Base-by-base conservation (phyloP, 805 yeast species). In the Candida tibetensis region DNA sequence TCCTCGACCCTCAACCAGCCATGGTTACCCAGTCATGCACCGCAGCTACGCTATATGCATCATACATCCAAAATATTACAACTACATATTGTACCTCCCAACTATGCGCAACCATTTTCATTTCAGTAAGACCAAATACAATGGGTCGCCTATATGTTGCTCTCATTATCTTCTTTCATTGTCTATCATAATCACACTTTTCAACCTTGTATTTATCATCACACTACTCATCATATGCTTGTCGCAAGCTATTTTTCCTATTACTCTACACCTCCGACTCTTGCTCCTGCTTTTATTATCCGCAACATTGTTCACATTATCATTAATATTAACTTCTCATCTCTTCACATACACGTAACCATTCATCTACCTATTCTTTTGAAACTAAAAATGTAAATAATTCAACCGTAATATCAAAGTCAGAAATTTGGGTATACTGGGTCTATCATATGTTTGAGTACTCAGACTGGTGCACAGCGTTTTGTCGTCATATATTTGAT, bases 401-500 rank as follows among this genome's bases (percentile, higher is more conserved):
- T 21, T 21, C 25, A 21, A 21, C 10, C 25, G 25, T 21, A 21
- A 21, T 21, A 21, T 21, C 25, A 21, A 21, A 40, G 54, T 69
- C 74, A 69, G 74, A 63, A 57, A 62, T 66, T 60, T 69, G 71
- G 73, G 74, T 67, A 62, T 67, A 69, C 71, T 66, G 60, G 47
- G 51, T 57, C 62, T 55, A 57, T 69, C 74, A 69, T 67, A 55
- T 46, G 52, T 27, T 42, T 45, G 63, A 67, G 71, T 66, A 64
- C 67, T 69, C 74, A 66, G 74, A 68, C 72, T 69, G 74, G 74
- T 69, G 74, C 74, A 69, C 74, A 69, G 74, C 74, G 69, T 62
- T 56, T 63, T 64, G 71, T 69, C 72, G 51, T 69, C 74, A 63
- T 41, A 29, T 28, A 21, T 21, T 21, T 21, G 25, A 21, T 21